A percentile compares a stretch with the other conserved stretches of the same genome.
Conservation (phyloP, 495 filamentous ascomycete species). For the Trichocladium antarcticum region DNA sequence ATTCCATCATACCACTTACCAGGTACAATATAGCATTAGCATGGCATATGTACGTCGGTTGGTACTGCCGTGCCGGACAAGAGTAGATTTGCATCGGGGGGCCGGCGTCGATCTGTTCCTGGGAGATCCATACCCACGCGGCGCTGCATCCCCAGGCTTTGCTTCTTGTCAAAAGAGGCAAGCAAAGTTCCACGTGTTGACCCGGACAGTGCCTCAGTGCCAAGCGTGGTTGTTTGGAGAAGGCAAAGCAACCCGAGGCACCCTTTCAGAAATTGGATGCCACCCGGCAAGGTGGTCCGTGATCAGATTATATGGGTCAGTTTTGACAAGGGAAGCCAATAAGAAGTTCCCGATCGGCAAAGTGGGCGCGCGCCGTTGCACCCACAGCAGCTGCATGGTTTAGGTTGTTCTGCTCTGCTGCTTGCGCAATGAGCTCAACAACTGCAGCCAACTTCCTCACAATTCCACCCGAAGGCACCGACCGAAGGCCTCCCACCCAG, state of each 20-base stretch:
- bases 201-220: too few species aligned
- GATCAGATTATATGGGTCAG: constrained; percentile 10
- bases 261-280: constrained; percentile 1
- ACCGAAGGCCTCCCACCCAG: background rate
- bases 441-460: background rate
- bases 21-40: too few species aligned
- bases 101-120: too few species aligned
- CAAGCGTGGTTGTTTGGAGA: background rate
- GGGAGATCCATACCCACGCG: too few species aligned
- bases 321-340: constrained; percentile 1
- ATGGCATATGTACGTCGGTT: too few species aligned
- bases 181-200: constrained; percentile 6
- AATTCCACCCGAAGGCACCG: background rate
- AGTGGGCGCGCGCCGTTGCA: background rate
- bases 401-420: background rate
- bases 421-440: background rate
- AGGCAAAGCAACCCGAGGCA: background rate
- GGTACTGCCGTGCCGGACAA: too few species aligned
- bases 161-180: background rate
- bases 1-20: too few species aligned
- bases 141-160: background rate
- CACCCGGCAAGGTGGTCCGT: constrained; percentile 15
- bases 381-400: background rate
- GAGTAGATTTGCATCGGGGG: too few species aligned
- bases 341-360: constrained; percentile 1